Evolutionary conservation across 2,329 filamentous ascomycete genomes (phyloP).

Genomic region (Nemania diffusa): DNA sequence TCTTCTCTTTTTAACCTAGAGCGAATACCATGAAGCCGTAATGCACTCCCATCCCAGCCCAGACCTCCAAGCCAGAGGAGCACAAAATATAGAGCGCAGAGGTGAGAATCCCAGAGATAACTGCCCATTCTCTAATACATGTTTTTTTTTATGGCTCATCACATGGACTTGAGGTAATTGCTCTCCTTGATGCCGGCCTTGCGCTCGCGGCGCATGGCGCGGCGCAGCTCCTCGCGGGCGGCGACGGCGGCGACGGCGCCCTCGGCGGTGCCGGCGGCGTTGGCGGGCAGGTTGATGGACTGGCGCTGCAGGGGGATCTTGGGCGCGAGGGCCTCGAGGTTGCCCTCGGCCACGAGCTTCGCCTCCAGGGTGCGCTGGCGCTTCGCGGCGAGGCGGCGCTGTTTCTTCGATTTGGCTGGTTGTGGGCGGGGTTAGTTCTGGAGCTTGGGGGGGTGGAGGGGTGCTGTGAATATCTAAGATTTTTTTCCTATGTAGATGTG

Average conservation of each 20-base stretch:
- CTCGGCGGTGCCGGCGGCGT: constrained; percentile 55
- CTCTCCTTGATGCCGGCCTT: constrained; percentile 82
- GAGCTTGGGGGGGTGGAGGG: neutral
- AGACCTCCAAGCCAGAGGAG: neutral
- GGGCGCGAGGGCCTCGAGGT: constrained; percentile 71
- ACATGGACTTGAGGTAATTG: constrained; percentile 88
- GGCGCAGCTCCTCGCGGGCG: constrained; percentile 71
- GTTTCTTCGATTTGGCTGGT: constrained; percentile 85
- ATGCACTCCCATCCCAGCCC: neutral
- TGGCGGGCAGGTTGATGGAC: constrained; percentile 75
- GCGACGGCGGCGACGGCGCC: constrained; percentile 60
- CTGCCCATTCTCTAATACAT: too few relatives aligned
- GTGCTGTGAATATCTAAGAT: neutral
- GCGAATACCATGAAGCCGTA: neutral
- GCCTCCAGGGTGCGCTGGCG: constrained; percentile 66
- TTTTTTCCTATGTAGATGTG: neutral
- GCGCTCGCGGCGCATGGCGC: constrained; percentile 78
- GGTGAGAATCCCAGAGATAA: too few relatives aligned
- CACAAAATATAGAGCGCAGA: neutral
- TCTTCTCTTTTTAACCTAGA: neutral
- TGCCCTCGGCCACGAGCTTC: constrained; percentile 70
- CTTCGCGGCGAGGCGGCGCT: constrained; percentile 77
- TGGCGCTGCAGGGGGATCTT: constrained; percentile 82
- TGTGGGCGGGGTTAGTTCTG: constrained; percentile 20
- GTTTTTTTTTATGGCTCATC: constrained; percentile 41